Evolutionary conservation across 768 basidiomycete species (phyloP).

Genomic region (Naematelia encephala): DNA sequence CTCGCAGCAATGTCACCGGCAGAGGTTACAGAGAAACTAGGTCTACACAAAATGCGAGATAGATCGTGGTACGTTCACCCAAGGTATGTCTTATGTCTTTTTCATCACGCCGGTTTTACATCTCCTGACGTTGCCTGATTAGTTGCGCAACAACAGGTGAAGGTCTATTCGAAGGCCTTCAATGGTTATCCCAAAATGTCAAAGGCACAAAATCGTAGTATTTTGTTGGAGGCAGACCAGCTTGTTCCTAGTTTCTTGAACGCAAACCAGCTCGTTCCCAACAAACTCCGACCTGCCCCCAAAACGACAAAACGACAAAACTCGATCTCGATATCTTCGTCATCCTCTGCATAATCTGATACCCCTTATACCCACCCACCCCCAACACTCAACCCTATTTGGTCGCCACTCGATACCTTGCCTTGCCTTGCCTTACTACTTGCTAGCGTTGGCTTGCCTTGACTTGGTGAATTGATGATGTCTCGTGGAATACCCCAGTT

Average conservation of each 20-base stretch:
- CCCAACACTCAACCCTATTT: no score
- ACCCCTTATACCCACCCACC: no score
- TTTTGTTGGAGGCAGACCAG: not conserved
- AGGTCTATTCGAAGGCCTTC: conserved; percentile 92
- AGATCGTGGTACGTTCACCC: conserved; percentile 99
- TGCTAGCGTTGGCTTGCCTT: no score
- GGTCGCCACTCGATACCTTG: no score
- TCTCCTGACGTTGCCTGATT: no score
- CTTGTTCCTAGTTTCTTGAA: no score
- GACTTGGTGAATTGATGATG: no score
- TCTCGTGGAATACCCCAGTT: no score
- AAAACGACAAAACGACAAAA: no score
- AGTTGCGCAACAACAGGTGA: conserved; percentile 97
- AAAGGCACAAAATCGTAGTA: conserved; percentile 55
- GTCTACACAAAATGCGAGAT: conserved; percentile 92
- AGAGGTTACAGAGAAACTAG: conserved; percentile 95
- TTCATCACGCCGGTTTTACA: not conserved
- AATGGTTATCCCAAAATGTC: conserved; percentile 96
- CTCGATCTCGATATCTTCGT: no score
- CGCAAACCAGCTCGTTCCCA: not conserved
- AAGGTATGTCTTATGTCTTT: conserved; percentile 60
- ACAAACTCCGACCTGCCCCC: not conserved
- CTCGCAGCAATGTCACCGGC: conserved; percentile 92
- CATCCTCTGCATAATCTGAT: no score
- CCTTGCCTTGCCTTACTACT: no score